phyloP scores from a whole-genome alignment of 2,329 filamentous ascomycete genomes.

The Phyllosticta citribraziliensis region DNA sequence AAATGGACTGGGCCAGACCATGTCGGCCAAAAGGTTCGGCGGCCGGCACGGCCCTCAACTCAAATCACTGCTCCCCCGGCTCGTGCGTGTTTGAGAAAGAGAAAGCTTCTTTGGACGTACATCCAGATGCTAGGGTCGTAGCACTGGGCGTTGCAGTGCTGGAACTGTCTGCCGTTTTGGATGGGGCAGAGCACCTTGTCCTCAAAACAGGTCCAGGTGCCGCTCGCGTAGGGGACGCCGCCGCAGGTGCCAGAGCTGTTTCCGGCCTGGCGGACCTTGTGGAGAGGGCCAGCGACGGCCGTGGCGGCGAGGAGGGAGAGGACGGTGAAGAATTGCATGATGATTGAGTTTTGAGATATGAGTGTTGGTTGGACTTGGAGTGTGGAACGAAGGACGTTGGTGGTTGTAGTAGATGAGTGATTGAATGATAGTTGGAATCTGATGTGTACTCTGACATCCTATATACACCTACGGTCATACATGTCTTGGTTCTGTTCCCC shows the following conservation, averaged over 20 bases:
- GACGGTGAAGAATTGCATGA: conserved; percentile 7
- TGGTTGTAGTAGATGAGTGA: background rate
- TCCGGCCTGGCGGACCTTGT: background rate
- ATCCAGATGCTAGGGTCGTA: conserved; percentile 4
- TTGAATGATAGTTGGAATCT: background rate
- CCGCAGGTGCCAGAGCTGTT: conserved; percentile 1
- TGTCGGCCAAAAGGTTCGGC: background rate
- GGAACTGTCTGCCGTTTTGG: background rate
- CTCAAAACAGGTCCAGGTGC: conserved; percentile 1
- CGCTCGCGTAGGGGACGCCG: background rate
- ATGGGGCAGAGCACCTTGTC: conserved; percentile 4
- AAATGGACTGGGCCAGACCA: background rate
- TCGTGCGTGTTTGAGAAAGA: background rate
- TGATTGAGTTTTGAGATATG: background rate
- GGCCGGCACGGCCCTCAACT: background rate
- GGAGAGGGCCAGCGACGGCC: background rate
- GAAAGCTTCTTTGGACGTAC: background rate
- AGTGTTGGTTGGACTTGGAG: background rate
- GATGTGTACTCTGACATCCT: background rate
- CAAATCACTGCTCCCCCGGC: background rate
- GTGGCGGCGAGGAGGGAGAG: conserved; percentile 1
- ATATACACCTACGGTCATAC: background rate
- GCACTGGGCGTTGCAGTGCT: conserved; percentile 3
- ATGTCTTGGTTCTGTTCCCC: background rate
- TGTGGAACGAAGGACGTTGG: background rate